Conservation (phyloP, 2,329 filamentous ascomycete species). For the Leptodontidium sp. region DNA sequence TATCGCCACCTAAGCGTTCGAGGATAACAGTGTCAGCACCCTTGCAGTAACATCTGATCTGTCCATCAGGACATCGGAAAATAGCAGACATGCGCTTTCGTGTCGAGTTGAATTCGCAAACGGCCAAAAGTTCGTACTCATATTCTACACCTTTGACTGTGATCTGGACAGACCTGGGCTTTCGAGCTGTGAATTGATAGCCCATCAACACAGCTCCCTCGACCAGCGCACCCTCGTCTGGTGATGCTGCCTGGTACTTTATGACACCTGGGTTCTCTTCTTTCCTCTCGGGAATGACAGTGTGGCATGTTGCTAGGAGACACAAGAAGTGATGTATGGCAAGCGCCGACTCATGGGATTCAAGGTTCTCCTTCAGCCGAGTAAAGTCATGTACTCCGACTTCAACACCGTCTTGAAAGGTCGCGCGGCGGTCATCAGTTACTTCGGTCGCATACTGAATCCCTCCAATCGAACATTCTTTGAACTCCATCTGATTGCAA, state of each 20-base stretch:
- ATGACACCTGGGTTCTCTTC: constrained; percentile 82
- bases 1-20: constrained; percentile 84
- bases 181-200: constrained; percentile 90
- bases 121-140: constrained; percentile 90
- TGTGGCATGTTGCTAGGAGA: constrained; percentile 90
- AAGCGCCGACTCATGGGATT: constrained; percentile 63
- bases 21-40: constrained; percentile 97
- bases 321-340: constrained; percentile 85
- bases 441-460: constrained; percentile 94
- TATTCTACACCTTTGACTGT: constrained; percentile 74
- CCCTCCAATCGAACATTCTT: constrained; percentile 90
- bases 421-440: constrained; percentile 86
- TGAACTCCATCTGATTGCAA: constrained; percentile 99
- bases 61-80: constrained; percentile 94
- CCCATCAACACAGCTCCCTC: constrained; percentile 87
- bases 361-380: constrained; percentile 65
- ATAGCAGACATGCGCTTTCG: constrained; percentile 98
- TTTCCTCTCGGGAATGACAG: constrained; percentile 90
- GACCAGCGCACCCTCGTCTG: constrained; percentile 95
- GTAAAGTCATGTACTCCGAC: constrained; percentile 76
- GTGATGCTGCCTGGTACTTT: constrained; percentile 97
- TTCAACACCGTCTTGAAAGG: constrained; percentile 78
- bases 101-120: constrained; percentile 99
- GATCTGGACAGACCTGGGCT: constrained; percentile 88
- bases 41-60: constrained; percentile 93